These are phyloP conservation scores for Helianthus tuberosus DNA, from an alignment of 129 eudicot species.

Conservation along the genomic window DNA sequence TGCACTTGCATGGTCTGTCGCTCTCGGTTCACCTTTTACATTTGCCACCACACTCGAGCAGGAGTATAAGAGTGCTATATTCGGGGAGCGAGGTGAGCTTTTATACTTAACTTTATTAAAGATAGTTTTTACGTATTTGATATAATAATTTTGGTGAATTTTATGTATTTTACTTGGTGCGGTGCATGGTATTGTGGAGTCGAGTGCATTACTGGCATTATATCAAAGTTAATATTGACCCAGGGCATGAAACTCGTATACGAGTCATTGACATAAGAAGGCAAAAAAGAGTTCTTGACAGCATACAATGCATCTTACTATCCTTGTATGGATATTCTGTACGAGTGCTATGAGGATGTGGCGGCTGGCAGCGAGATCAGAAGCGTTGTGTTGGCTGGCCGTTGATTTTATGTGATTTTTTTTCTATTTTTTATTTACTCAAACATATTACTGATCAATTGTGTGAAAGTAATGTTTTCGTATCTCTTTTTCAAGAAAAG, in stretches of 20 bases:
- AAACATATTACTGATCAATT: not conserved
- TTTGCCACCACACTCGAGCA: slow-evolving; percentile 94
- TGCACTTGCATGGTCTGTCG: too few species aligned
- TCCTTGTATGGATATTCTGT: slow-evolving; percentile 94
- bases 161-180: slow-evolving; percentile 96
- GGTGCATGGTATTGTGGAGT: slow-evolving; percentile 97
- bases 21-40: too few species aligned
- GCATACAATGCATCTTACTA: slow-evolving; percentile 97
- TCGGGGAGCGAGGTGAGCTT: slow-evolving; percentile 85
- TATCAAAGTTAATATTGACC: slow-evolving; percentile 82
- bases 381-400: slow-evolving; percentile 97
- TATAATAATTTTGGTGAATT: not conserved
- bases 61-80: slow-evolving; percentile 95
- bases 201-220: slow-evolving; percentile 86
- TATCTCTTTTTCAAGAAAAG: slow-evolving; percentile 59
- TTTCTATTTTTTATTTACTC: not conserved
- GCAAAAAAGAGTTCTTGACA: too few species aligned
- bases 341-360: slow-evolving; percentile 98
- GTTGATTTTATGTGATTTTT: slow-evolving; percentile 77
- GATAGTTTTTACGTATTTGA: not conserved
- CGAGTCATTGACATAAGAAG: slow-evolving; percentile 72
- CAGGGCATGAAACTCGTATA: slow-evolving; percentile 95
- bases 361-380: slow-evolving; percentile 91
- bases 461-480: not conserved
- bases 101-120: not conserved